Conservation (phyloP, 2,329 filamentous ascomycete species). For the Rachicladosporium sp. region DNA sequence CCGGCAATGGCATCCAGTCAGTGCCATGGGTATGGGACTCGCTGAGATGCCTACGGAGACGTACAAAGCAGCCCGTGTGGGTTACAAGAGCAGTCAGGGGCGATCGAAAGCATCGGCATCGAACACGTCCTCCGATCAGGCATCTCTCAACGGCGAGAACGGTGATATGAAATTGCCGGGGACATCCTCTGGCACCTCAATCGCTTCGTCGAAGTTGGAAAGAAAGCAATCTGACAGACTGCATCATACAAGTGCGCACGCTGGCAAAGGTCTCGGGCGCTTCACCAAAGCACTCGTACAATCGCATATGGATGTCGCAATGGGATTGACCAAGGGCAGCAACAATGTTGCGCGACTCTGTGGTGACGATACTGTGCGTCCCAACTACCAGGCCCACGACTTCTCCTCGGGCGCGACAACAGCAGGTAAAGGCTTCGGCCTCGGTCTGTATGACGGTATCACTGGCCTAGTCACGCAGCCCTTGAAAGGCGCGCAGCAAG, state of each 20-base stretch:
- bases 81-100: slow-evolving; percentile 9
- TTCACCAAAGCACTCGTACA: slow-evolving; percentile 18
- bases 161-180: slow-evolving; percentile 17
- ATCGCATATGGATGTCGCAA: slow-evolving; percentile 48
- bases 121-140: neutral
- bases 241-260: slow-evolving; percentile 16
- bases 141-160: slow-evolving; percentile 7
- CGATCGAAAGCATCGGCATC: slow-evolving; percentile 1
- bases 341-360: slow-evolving; percentile 60
- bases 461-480: slow-evolving; percentile 62
- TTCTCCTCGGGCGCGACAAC: slow-evolving; percentile 43
- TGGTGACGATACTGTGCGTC: slow-evolving; percentile 56
- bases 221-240: slow-evolving; percentile 30
- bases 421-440: slow-evolving; percentile 46
- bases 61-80: slow-evolving; percentile 32
- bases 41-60: slow-evolving; percentile 54
- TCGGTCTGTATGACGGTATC: slow-evolving; percentile 60
- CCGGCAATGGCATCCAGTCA: slow-evolving; percentile 27
- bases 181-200: slow-evolving; percentile 10
- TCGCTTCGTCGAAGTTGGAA: no score
- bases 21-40: slow-evolving; percentile 65
- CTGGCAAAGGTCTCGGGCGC: slow-evolving; percentile 13
- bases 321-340: slow-evolving; percentile 55
- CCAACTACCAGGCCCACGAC: slow-evolving; percentile 51
- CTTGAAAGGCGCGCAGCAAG: slow-evolving; percentile 45